Conservation (phyloP, 371 early-diverging fungal genomes). For the Chytridiales sp. region DNA sequence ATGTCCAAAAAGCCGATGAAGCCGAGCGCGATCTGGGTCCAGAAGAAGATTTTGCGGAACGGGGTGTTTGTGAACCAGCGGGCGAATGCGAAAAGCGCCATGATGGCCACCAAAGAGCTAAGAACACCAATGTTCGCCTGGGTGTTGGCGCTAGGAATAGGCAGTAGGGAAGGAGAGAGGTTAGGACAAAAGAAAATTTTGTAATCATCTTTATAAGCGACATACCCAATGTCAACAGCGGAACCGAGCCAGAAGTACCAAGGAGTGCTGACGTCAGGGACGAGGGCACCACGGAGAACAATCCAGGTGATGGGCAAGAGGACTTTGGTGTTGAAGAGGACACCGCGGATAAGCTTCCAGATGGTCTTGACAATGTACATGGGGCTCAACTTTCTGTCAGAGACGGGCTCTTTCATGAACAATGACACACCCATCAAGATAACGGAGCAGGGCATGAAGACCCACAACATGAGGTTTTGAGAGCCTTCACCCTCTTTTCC, state of each 20-base stretch:
- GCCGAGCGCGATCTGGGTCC: conserved; percentile 21
- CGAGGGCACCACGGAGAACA: conserved; percentile 20
- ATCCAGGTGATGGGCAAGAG: conserved; percentile 30
- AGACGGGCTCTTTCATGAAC: conserved; percentile 23
- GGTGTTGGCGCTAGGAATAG: too few species aligned
- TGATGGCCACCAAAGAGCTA: conserved; percentile 16
- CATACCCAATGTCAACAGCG: conserved; percentile 20
- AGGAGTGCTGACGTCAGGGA: conserved; percentile 24
- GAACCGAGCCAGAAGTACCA: conserved; percentile 24
- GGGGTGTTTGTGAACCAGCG: conserved; percentile 16
- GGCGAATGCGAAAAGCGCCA: conserved; percentile 20
- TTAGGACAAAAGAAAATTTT: too few species aligned
- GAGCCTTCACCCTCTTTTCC: conserved; percentile 24
- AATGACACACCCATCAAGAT: conserved; percentile 15
- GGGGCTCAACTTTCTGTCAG: too few species aligned
- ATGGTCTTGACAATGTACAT: too few species aligned
- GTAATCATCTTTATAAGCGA: too few species aligned
- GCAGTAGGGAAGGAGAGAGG: too few species aligned
- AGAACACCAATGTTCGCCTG: conserved; percentile 24
- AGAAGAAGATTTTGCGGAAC: conserved; percentile 27
- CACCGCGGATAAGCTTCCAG: conserved; percentile 2
- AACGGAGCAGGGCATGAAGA: conserved; percentile 14
- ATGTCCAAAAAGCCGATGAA: conserved; percentile 19
- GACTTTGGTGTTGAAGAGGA: conserved; percentile 25
- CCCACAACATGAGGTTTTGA: conserved; percentile 11